phyloP scores from a whole-genome alignment of 257 asterid genomes.

The Fraxinus cuspidata region DNA sequence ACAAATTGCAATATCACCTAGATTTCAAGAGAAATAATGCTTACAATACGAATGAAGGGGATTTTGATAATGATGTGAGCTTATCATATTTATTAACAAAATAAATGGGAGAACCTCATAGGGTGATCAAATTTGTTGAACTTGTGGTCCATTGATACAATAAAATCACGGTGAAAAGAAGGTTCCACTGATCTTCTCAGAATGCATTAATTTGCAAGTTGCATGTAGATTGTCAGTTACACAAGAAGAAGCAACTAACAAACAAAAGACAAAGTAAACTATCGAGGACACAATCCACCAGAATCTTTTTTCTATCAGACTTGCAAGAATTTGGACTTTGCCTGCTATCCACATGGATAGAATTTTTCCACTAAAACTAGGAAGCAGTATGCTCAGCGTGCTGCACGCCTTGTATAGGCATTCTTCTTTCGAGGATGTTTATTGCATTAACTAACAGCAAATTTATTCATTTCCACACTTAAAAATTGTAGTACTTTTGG shows the following conservation, averaged over 20 bases:
- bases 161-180: background rate
- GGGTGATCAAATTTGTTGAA: constrained; percentile 6
- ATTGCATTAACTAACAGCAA: constrained; percentile 16
- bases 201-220: constrained; percentile 2
- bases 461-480: background rate
- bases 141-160: background rate
- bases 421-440: constrained; percentile 10
- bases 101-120: background rate
- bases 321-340: background rate
- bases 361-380: constrained; percentile 6
- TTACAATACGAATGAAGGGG: constrained; percentile 14
- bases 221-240: background rate
- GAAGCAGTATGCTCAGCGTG: background rate
- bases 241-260: constrained; percentile 11
- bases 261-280: background rate
- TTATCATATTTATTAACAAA: constrained; percentile 3
- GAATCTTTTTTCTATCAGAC: constrained; percentile 1
- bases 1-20: constrained; percentile 7
- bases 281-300: background rate
- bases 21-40: constrained; percentile 9
- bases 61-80: constrained; percentile 8
- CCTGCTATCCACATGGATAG: constrained; percentile 1
- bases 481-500: constrained; percentile 8
- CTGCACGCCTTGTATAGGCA: constrained; percentile 1
- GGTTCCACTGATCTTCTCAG: constrained; percentile 10